A percentile compares a stretch with the other conserved stretches of the same genome.
These are phyloP conservation scores for Blastocystis sp. DNA, from an alignment of 352 stramenopile genomes.

Conservation along the genomic window DNA sequence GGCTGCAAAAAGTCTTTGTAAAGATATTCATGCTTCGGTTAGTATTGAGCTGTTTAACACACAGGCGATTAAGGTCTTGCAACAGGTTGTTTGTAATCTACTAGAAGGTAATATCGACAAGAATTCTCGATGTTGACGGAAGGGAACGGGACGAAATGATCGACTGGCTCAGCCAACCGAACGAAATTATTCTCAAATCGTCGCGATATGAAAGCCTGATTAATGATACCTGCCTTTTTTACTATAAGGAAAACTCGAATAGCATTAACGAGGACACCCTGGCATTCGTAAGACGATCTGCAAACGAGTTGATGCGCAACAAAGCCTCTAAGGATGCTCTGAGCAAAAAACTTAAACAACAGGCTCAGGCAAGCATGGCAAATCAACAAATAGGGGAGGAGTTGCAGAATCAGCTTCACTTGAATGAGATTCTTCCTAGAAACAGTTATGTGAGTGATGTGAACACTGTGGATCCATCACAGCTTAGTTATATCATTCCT, in stretches of 20 bases:
- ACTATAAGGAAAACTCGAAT: slow-evolving; percentile 40
- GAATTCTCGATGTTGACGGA: not conserved
- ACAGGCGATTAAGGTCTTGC: slow-evolving; percentile 54
- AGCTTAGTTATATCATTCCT: slow-evolving; percentile 7
- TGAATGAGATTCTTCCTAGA: not conserved
- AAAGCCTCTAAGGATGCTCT: slow-evolving; percentile 56
- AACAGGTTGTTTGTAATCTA: not conserved
- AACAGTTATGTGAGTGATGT: not conserved
- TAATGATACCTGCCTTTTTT: slow-evolving; percentile 44
- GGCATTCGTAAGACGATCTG: slow-evolving; percentile 23
- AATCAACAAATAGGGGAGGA: not conserved
- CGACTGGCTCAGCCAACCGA: slow-evolving; percentile 32
- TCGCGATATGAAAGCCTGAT: slow-evolving; percentile 50
- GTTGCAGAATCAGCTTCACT: not conserved
- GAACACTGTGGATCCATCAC: not conserved
- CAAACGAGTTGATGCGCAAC: slow-evolving; percentile 55
- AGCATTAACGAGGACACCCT: slow-evolving; percentile 60
- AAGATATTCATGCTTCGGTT: slow-evolving; percentile 44
- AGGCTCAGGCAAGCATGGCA: not conserved
- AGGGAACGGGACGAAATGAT: slow-evolving; percentile 13
- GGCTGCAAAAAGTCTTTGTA: slow-evolving; percentile 54
- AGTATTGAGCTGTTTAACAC: slow-evolving; percentile 59
- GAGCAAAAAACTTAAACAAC: slow-evolving; percentile 34
- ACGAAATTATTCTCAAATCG: slow-evolving; percentile 55
- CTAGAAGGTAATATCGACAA: slow-evolving; percentile 50